These are phyloP conservation scores for Colletotrichum orchidophilum DNA, from an alignment of 2,329 filamentous ascomycete species.

Conservation along the genomic window DNA sequence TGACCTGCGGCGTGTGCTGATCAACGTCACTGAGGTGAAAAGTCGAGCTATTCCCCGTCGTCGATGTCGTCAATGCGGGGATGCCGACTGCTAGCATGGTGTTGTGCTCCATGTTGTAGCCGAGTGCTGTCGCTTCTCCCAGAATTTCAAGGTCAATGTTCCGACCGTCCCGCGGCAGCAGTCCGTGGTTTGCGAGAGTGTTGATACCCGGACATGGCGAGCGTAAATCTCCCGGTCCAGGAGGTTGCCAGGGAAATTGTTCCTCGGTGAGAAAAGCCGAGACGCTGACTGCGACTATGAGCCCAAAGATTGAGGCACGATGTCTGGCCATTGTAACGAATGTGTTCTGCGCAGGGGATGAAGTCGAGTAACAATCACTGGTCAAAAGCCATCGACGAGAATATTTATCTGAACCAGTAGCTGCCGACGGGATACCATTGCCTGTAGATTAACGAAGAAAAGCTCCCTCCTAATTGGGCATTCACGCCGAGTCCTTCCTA, in stretches of 20 bases:
- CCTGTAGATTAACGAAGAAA: neutral
- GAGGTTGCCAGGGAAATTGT: conserved; percentile 1
- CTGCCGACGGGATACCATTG: neutral
- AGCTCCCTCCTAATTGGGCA: neutral
- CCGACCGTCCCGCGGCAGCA: conserved; percentile 29
- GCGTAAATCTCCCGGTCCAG: conserved; percentile 9
- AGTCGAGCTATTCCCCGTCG: conserved; percentile 39
- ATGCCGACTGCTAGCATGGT: conserved; percentile 27
- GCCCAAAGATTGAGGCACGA: neutral
- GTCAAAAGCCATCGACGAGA: neutral
- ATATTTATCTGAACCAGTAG: neutral
- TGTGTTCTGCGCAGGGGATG: neutral
- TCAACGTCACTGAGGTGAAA: conserved; percentile 42
- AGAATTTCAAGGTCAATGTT: conserved; percentile 9
- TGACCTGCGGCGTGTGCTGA: conserved; percentile 39
- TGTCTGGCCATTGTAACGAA: neutral
- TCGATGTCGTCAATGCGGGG: conserved; percentile 36
- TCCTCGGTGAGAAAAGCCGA: conserved; percentile 4
- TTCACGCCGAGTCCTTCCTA: neutral
- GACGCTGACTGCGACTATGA: neutral
- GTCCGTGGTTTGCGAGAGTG: conserved; percentile 37
- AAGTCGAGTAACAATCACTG: neutral
- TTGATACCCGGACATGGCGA: conserved; percentile 38
- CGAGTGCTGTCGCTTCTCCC: conserved; percentile 14
- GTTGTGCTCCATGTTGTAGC: conserved; percentile 27